These are phyloP conservation scores for Lactarius hatsudake DNA, from an alignment of 768 basidiomycete genomes.

Conservation along the genomic window DNA sequence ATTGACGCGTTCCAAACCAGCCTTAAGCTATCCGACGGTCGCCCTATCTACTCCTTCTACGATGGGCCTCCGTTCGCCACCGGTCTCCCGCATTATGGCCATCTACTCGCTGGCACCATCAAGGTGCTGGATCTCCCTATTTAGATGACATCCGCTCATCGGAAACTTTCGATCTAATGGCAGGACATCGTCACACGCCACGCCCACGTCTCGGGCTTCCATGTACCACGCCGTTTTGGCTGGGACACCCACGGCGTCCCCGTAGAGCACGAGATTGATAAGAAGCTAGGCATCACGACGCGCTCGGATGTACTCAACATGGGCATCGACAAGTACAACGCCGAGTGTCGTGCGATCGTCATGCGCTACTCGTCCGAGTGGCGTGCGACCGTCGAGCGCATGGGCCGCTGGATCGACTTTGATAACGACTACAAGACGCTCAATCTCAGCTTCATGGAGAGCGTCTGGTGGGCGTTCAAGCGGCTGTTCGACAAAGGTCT, in stretches of 20 bases:
- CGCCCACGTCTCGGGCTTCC: conserved; percentile 88
- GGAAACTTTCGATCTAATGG: not conserved
- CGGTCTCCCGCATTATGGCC: conserved; percentile 94
- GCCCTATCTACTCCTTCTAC: conserved; percentile 91
- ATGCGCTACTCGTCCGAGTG: conserved; percentile 96
- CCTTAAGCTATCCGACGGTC: conserved; percentile 86
- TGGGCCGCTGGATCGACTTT: conserved; percentile 99
- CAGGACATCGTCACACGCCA: conserved; percentile 98
- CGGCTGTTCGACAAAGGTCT: conserved; percentile 89
- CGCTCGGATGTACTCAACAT: conserved; percentile 91
- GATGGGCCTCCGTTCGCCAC: conserved; percentile 98
- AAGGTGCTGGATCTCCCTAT: conserved; percentile 55
- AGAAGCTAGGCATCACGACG: conserved; percentile 86
- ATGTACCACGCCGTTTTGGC: conserved; percentile 92
- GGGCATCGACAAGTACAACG: conserved; percentile 98
- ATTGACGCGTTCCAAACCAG: conserved; percentile 98
- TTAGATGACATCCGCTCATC: conserved; percentile 11
- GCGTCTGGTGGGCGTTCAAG: conserved; percentile 98
- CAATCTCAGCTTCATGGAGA: conserved; percentile 93
- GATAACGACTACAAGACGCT: conserved; percentile 99
- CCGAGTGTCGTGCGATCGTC: conserved; percentile 92
- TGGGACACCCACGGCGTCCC: conserved; percentile 99
- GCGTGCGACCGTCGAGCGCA: conserved; percentile 92
- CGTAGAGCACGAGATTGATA: conserved; percentile 99
- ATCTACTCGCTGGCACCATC: conserved; percentile 89